Conservation (phyloP, 1,284 basidiomycete genomes). For the Dichomitus squalens region DNA sequence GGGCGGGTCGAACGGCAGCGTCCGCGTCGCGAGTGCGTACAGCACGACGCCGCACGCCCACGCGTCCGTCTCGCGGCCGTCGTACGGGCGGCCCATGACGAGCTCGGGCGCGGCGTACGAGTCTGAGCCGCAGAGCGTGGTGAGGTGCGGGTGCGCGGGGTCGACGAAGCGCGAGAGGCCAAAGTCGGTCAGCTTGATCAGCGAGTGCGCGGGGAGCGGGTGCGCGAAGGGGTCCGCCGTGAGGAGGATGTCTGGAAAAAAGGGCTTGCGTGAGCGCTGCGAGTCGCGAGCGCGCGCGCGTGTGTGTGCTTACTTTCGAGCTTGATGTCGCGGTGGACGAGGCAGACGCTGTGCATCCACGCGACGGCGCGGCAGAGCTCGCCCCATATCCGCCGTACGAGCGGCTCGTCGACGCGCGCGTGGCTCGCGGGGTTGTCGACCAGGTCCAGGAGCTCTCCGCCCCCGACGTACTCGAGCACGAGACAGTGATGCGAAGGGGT, state of each 20-base stretch:
- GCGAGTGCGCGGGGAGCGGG: constrained; percentile 50
- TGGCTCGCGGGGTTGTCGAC: constrained; percentile 65
- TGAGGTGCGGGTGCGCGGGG: constrained; percentile 67
- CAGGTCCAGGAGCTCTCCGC: constrained; percentile 86
- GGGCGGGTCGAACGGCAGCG: constrained; percentile 64
- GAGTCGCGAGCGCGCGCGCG: neutral
- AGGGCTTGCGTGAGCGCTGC: constrained; percentile 8
- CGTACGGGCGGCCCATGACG: constrained; percentile 71
- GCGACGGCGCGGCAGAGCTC: constrained; percentile 83
- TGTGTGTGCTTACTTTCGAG: constrained; percentile 76
- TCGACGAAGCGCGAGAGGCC: constrained; percentile 88
- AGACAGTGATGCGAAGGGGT: constrained; percentile 79
- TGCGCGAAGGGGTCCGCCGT: constrained; percentile 40
- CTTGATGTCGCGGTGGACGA: constrained; percentile 94
- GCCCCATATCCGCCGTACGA: constrained; percentile 75
- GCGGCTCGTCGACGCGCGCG: constrained; percentile 51
- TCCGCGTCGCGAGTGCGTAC: constrained; percentile 79
- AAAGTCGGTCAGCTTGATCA: constrained; percentile 91
- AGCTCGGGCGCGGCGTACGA: constrained; percentile 93
- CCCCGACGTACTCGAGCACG: constrained; percentile 77
- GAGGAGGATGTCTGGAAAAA: constrained; percentile 53
- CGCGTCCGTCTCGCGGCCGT: constrained; percentile 85
- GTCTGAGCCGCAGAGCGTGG: constrained; percentile 89
- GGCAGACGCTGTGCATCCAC: constrained; percentile 88
- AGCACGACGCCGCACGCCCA: constrained; percentile 93